Conservation (phyloP, 768 basidiomycete genomes). For the Mycena vitilis region DNA sequence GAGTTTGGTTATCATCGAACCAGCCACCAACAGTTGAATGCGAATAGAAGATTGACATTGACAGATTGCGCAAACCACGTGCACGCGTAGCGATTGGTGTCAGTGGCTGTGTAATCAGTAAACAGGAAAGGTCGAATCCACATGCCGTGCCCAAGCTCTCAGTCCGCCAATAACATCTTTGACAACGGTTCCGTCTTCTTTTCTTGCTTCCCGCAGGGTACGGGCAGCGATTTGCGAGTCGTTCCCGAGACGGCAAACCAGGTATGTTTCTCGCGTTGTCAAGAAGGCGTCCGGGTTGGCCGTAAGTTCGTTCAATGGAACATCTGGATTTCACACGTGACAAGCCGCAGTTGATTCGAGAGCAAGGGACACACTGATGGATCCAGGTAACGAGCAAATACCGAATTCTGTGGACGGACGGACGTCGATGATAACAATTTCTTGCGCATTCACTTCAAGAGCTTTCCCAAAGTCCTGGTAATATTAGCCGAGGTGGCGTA, state of each 20-base stretch:
- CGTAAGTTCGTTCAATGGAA: constrained; percentile 76
- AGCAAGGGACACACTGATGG: constrained; percentile 66
- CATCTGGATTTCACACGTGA: constrained; percentile 59
- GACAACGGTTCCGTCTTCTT: constrained; percentile 48
- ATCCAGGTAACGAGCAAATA: constrained; percentile 84
- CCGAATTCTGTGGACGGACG: constrained; percentile 84
- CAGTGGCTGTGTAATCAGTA: constrained; percentile 61
- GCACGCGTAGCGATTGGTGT: no score
- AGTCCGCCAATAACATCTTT: constrained; percentile 87
- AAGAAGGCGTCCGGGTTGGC: constrained; percentile 65
- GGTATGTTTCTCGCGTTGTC: constrained; percentile 52
- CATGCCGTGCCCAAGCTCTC: constrained; percentile 78
- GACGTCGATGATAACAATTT: constrained; percentile 76
- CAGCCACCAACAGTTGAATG: no score
- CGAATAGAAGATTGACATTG: no score
- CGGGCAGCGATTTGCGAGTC: constrained; percentile 91
- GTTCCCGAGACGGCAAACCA: constrained; percentile 91
- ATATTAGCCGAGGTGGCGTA: neutral
- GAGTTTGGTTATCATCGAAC: no score
- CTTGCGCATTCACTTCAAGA: constrained; percentile 23
- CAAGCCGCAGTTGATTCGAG: constrained; percentile 7
- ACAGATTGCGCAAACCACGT: no score
- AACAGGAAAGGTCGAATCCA: constrained; percentile 83
- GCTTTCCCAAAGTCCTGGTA: constrained; percentile 40
- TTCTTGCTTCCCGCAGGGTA: constrained; percentile 58